phyloP scores from a whole-genome alignment of 371 early-diverging fungal species.

The Encephalitozoon intestinalis region DNA sequence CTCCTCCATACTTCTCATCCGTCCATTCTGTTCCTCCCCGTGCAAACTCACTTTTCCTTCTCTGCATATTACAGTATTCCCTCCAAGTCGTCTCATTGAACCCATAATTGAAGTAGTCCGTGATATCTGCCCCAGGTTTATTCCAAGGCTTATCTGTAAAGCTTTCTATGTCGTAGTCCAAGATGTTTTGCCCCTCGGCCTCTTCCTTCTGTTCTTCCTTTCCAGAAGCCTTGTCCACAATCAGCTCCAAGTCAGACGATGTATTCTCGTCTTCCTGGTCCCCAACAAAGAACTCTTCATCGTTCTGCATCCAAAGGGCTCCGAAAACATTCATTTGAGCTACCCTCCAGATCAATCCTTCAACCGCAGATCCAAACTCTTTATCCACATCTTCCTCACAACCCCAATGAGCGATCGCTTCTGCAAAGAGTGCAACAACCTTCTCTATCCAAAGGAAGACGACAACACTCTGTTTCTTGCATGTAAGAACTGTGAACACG shows the following conservation, averaged over 20 bases:
- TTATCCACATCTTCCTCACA: neutral
- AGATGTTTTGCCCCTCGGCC: constrained; percentile 60
- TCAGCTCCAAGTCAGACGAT: constrained; percentile 37
- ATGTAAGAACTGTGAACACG: constrained; percentile 82
- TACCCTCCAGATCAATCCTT: neutral
- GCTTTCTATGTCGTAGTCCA: constrained; percentile 74
- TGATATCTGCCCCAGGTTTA: constrained; percentile 87
- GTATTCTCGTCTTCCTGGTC: constrained; percentile 3
- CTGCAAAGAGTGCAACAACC: constrained; percentile 70
- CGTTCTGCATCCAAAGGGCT: constrained; percentile 18
- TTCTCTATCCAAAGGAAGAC: constrained; percentile 88
- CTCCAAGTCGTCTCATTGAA: constrained; percentile 87
- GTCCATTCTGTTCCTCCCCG: neutral
- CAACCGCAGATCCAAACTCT: neutral
- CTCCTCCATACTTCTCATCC: constrained; percentile 49
- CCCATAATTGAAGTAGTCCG: constrained; percentile 95
- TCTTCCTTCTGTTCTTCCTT: constrained; percentile 26
- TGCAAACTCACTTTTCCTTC: constrained; percentile 59
- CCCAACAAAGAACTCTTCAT: constrained; percentile 23
- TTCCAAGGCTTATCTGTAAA: constrained; percentile 89
- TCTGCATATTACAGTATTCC: constrained; percentile 77
- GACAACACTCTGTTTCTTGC: constrained; percentile 68
- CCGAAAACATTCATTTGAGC: neutral
- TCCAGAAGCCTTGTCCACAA: constrained; percentile 34
- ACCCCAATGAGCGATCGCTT: constrained; percentile 51